Conservation (phyloP, 108 stramenopile species). For the Cyclotella kingstonii region DNA sequence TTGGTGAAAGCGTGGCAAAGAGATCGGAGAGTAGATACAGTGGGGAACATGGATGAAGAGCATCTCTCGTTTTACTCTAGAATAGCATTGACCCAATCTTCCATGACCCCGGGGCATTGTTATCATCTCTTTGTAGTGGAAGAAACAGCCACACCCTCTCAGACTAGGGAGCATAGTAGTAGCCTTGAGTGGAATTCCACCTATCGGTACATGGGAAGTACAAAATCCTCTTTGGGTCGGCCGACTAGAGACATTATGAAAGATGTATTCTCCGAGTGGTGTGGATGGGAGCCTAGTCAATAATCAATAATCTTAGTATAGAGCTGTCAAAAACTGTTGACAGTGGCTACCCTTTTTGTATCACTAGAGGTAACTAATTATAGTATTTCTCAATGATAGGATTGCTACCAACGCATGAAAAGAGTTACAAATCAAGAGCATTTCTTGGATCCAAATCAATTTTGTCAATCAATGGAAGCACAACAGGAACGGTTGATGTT, state of each 20-base stretch:
- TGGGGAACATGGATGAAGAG: conserved; percentile 1
- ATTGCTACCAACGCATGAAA: not conserved
- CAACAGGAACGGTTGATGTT: too few species aligned
- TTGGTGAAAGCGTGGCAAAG: conserved; percentile 7
- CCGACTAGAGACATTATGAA: conserved; percentile 50
- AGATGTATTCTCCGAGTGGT: conserved; percentile 44
- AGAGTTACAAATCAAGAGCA: conserved; percentile 37
- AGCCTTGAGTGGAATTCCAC: conserved; percentile 15
- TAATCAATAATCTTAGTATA: too few species aligned
- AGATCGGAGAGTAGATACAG: conserved; percentile 7
- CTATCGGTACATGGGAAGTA: conserved; percentile 57
- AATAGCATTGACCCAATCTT: conserved; percentile 53
- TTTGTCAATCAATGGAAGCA: too few species aligned
- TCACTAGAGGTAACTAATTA: too few species aligned
- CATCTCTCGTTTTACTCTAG: conserved; percentile 35
- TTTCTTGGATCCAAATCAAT: conserved; percentile 41
- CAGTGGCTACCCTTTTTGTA: too few species aligned
- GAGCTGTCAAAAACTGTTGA: too few species aligned
- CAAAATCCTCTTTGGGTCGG: conserved; percentile 51
- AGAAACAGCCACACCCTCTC: conserved; percentile 10
- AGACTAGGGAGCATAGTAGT: not conserved
- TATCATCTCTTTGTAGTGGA: conserved; percentile 65
- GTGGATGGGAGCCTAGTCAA: too few species aligned
- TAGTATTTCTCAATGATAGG: not conserved
- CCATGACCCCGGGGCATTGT: conserved; percentile 54